Percentiles rank a stretch among this genome's conserved stretches.
phyloP scores from a whole-genome alignment of 2,329 filamentous ascomycete genomes.

The Alternaria arborescens region DNA sequence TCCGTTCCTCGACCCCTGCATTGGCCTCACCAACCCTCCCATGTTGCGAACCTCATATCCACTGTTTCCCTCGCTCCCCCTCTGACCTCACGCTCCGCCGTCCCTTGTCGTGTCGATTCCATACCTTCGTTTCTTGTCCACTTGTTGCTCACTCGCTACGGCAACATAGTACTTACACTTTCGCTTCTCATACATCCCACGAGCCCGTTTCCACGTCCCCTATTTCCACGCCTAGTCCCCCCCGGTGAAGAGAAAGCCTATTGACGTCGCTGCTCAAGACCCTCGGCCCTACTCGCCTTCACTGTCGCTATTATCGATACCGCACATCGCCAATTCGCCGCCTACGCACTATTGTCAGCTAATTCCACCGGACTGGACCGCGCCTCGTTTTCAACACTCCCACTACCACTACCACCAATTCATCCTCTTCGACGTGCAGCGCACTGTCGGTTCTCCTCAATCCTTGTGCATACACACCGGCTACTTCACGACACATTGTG shows the following conservation, averaged over 20 bases:
- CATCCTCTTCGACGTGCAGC: slow-evolving; percentile 30
- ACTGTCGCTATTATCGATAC: slow-evolving; percentile 13
- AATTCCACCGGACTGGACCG: slow-evolving; percentile 18
- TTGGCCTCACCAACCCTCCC: slow-evolving; percentile 8
- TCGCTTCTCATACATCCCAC: slow-evolving; percentile 16
- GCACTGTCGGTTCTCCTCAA: slow-evolving; percentile 23
- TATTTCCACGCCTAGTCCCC: slow-evolving; percentile 7
- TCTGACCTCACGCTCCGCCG: slow-evolving; percentile 26
- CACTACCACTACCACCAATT: slow-evolving; percentile 11
- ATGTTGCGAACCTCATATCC: slow-evolving; percentile 33
- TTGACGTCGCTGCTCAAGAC: slow-evolving; percentile 16
- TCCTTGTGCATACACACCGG: slow-evolving; percentile 18
- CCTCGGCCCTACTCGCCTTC: slow-evolving; percentile 16
- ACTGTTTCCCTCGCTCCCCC: slow-evolving; percentile 32
- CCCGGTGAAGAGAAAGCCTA: slow-evolving; percentile 15
- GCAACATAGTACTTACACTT: slow-evolving; percentile 34
- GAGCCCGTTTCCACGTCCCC: slow-evolving; percentile 5
- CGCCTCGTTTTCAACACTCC: slow-evolving; percentile 1
- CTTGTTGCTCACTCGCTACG: slow-evolving; percentile 47
- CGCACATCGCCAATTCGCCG: slow-evolving; percentile 9
- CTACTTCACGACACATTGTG: slow-evolving; percentile 28
- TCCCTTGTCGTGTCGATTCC: slow-evolving; percentile 21
- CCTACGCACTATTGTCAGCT: slow-evolving; percentile 4
- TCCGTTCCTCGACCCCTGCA: slow-evolving; percentile 11
- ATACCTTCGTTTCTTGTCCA: slow-evolving; percentile 39